Percentiles rank a stretch among this genome's conserved stretches.
These are phyloP conservation scores for Kurtzmaniella quercitrusa DNA, from an alignment of 1,139 yeast genomes.

Conservation along the genomic window DNA sequence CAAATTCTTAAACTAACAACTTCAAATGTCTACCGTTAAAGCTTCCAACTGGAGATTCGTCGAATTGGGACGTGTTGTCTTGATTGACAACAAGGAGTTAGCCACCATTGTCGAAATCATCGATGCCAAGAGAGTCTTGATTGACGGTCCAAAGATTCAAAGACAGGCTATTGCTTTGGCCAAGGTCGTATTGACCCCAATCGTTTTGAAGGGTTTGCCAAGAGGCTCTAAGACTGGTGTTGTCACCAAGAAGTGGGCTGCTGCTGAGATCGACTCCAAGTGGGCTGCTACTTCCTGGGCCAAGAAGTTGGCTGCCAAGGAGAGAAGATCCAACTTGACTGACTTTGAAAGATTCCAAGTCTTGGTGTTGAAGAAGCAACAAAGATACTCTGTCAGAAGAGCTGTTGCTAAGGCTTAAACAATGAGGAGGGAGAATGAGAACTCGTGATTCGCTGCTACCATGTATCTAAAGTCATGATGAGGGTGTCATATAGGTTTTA, in stretches of 20 bases:
- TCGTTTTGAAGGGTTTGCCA: constrained; percentile 79
- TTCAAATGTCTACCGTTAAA: constrained; percentile 61
- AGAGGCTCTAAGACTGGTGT: constrained; percentile 89
- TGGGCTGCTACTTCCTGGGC: constrained; percentile 97
- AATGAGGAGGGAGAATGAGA: constrained; percentile 9
- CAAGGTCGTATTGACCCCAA: constrained; percentile 89
- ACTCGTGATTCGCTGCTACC: background rate
- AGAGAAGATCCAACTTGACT: constrained; percentile 85
- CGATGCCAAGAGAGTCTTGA: constrained; percentile 97
- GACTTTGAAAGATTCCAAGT: constrained; percentile 99
- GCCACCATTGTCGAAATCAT: constrained; percentile 97
- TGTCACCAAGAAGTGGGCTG: constrained; percentile 90
- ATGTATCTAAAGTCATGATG: constrained; percentile 28
- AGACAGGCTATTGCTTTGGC: constrained; percentile 90
- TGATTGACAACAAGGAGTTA: constrained; percentile 75
- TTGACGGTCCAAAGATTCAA: constrained; percentile 95
- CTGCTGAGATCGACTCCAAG: constrained; percentile 82
- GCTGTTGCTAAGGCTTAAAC: constrained; percentile 76
- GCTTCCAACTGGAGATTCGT: constrained; percentile 99
- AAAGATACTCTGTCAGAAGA: constrained; percentile 90
- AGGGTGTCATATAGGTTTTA: constrained; percentile 31
- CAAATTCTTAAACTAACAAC: constrained; percentile 1
- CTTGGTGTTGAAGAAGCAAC: constrained; percentile 93
- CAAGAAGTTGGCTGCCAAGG: constrained; percentile 92
- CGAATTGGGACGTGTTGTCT: constrained; percentile 99